A percentile compares a stretch with the other conserved stretches of the same genome.
Evolutionary conservation across 2,329 filamentous ascomycete genomes (phyloP).

Genomic region (Cordyceps cateniannulata): DNA sequence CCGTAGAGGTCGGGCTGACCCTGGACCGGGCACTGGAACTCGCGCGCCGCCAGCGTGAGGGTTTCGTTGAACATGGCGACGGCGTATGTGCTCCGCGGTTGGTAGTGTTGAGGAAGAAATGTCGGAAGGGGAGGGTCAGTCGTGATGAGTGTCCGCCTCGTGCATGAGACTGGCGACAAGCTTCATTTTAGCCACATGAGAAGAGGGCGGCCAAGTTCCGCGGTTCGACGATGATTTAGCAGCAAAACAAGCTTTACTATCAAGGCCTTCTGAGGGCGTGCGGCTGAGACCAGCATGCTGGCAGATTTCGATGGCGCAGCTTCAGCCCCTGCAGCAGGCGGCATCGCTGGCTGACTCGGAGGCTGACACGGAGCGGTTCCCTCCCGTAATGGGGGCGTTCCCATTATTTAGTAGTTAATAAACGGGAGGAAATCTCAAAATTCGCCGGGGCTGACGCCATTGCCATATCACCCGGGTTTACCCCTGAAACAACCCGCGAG

Average conservation of each 20-base stretch:
- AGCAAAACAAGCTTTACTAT: neutral
- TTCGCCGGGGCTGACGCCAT: neutral
- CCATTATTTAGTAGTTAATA: too few relatives aligned
- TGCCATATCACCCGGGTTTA: too few relatives aligned
- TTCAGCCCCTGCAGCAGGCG: neutral
- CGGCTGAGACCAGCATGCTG: neutral
- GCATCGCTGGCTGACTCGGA: neutral
- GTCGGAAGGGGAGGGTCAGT: neutral
- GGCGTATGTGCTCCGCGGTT: neutral
- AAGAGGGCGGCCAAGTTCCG: neutral
- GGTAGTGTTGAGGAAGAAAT: neutral
- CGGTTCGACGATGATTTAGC: neutral
- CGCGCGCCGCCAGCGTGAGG: neutral
- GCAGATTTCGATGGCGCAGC: slow-evolving; percentile 3
- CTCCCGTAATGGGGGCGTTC: neutral
- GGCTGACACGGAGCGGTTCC: slow-evolving; percentile 1
- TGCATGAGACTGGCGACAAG: neutral
- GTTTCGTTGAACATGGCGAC: slow-evolving; percentile 6
- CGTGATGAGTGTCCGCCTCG: neutral
- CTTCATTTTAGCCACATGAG: neutral
- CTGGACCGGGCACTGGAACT: slow-evolving; percentile 13
- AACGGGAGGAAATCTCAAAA: neutral
- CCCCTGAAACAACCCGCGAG: too few relatives aligned
- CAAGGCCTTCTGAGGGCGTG: neutral
- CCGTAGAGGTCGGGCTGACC: slow-evolving; percentile 23